Conservation (phyloP, 2,329 filamentous ascomycete genomes). For the Penicillium sp. region DNA sequence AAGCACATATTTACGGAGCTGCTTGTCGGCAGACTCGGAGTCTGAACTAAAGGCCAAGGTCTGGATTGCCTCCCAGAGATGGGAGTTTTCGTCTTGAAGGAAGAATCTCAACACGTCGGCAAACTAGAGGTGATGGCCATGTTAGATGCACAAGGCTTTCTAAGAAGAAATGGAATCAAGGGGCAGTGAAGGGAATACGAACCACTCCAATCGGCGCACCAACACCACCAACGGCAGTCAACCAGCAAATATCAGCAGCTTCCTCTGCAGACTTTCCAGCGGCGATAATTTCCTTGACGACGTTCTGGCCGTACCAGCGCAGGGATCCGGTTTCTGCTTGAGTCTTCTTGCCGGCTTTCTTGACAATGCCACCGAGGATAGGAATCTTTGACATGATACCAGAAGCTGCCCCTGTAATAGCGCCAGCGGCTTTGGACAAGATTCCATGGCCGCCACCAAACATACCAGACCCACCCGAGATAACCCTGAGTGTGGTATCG, state of each 20-base stretch:
- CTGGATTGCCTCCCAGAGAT: conserved; percentile 52
- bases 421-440: too few species aligned
- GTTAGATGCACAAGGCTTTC: too few species aligned
- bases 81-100: conserved; percentile 37
- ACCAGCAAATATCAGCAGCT: conserved; percentile 21
- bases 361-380: too few species aligned
- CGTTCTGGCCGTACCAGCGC: conserved; percentile 45
- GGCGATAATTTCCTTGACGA: conserved; percentile 44
- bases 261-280: conserved; percentile 19
- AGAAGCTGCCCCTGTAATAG: too few species aligned
- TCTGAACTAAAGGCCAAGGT: conserved; percentile 36
- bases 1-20: conserved; percentile 29
- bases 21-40: conserved; percentile 34
- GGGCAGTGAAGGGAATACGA: conserved; percentile 43
- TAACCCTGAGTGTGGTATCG: too few species aligned
- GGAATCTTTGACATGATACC: too few species aligned
- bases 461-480: too few species aligned
- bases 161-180: conserved; percentile 4
- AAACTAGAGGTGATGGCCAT: too few species aligned
- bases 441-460: too few species aligned
- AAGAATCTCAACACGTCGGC: too few species aligned
- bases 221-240: conserved; percentile 45
- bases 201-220: conserved; percentile 47
- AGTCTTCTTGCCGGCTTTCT: conserved; percentile 37
- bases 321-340: conserved; percentile 47